Evolutionary conservation across 2,329 filamentous ascomycete species (phyloP).

Genomic region (Microdochium paspali): DNA sequence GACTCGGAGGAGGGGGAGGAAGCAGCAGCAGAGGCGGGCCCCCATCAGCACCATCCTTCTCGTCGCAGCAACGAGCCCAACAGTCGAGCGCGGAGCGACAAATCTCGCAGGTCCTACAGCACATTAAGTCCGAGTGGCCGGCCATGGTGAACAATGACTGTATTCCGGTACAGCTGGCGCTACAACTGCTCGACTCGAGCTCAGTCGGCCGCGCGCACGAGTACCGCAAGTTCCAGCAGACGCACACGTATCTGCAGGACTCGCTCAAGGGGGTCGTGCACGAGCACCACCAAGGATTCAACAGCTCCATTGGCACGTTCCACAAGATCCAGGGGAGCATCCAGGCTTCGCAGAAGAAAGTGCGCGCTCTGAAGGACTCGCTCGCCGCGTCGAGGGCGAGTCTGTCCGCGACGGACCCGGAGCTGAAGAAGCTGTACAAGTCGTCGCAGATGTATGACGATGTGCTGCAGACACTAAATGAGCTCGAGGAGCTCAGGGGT

Average conservation of each 20-base stretch:
- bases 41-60: constrained; percentile 10
- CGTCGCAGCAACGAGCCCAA: constrained; percentile 13
- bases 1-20: no score
- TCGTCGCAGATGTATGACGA: constrained; percentile 87
- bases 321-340: constrained; percentile 97
- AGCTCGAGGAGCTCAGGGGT: constrained; percentile 78
- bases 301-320: constrained; percentile 96
- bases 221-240: constrained; percentile 74
- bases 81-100: constrained; percentile 43
- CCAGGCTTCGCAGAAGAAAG: constrained; percentile 75
- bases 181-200: constrained; percentile 89
- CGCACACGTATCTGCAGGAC: constrained; percentile 81
- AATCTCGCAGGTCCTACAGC: constrained; percentile 60
- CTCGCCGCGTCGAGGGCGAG: constrained; percentile 71
- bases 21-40: no score
- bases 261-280: constrained; percentile 93
- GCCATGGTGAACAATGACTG: constrained; percentile 85
- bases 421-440: constrained; percentile 80
- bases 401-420: constrained; percentile 77
- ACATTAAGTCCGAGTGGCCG: constrained; percentile 84
- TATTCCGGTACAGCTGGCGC: constrained; percentile 85
- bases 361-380: constrained; percentile 76
- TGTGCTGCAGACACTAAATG: constrained; percentile 71
- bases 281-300: constrained; percentile 98
- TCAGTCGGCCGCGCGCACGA: constrained; percentile 87